A percentile compares a stretch with the other conserved stretches of the same genome.
These are phyloP conservation scores for Flammula alnicola DNA, from an alignment of 1,284 basidiomycete genomes.

Conservation along the genomic window DNA sequence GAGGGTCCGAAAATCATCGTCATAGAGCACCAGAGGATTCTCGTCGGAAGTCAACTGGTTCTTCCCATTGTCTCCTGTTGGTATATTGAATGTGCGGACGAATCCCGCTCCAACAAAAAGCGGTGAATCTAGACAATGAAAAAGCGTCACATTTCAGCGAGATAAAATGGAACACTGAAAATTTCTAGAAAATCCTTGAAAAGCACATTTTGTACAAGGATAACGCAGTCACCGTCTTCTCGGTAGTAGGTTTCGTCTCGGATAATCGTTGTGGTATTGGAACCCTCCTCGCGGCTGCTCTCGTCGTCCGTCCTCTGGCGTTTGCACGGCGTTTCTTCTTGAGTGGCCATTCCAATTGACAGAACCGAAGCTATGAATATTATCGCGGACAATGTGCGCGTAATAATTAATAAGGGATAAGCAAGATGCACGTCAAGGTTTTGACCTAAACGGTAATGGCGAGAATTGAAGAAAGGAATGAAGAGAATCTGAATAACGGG, in stretches of 20 bases:
- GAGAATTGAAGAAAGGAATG: no score
- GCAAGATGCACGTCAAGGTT: no score
- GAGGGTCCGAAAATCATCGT: conserved; percentile 8
- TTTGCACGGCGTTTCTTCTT: no score
- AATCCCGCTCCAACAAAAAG: conserved; percentile 3
- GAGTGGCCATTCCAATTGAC: no score
- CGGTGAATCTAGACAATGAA: conserved; percentile 3
- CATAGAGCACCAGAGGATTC: conserved; percentile 2
- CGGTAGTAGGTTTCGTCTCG: conserved; percentile 10
- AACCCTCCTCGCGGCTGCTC: no score
- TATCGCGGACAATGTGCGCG: no score
- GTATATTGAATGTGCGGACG: conserved; percentile 7
- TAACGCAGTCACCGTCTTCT: conserved; percentile 11
- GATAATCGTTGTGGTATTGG: no score
- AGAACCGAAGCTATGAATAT: no score
- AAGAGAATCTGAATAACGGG: no score
- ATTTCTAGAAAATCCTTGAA: conserved; percentile 12
- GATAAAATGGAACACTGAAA: background rate
- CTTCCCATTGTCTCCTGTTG: background rate
- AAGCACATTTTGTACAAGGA: conserved; percentile 11
- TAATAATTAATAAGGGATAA: no score
- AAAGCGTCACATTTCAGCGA: background rate
- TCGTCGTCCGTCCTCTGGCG: no score
- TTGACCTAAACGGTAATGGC: no score
- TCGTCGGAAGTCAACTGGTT: background rate